These are phyloP conservation scores for Elaeagnus macrophylla DNA, from an alignment of 306 rosid species.

Conservation along the genomic window DNA sequence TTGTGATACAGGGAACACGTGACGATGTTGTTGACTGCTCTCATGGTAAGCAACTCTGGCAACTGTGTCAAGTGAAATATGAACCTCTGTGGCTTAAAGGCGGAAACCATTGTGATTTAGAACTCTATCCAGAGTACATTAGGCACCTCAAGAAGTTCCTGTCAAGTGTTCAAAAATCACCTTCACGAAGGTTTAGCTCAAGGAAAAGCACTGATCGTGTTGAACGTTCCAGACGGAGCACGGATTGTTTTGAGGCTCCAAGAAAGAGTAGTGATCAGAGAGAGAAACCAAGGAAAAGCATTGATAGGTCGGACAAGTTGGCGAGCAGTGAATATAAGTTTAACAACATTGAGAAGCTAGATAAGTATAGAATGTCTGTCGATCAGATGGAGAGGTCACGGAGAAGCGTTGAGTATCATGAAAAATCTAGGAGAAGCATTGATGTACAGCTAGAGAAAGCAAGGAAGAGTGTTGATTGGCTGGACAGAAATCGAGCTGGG, in stretches of 20 bases:
- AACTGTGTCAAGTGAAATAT: slow-evolving; percentile 74
- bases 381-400: slow-evolving; percentile 70
- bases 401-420: slow-evolving; percentile 66
- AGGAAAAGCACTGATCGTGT: slow-evolving; percentile 54
- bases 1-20: slow-evolving; percentile 60
- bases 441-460: slow-evolving; percentile 72
- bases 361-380: slow-evolving; percentile 40
- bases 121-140: slow-evolving; percentile 63
- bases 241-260: slow-evolving; percentile 52
- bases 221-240: slow-evolving; percentile 52
- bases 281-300: slow-evolving; percentile 70
- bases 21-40: slow-evolving; percentile 88
- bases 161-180: slow-evolving; percentile 44
- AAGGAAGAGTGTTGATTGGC: slow-evolving; percentile 78
- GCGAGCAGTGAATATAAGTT: slow-evolving; percentile 49
- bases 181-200: slow-evolving; percentile 37
- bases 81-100: slow-evolving; percentile 88
- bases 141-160: slow-evolving; percentile 65
- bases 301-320: slow-evolving; percentile 48
- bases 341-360: slow-evolving; percentile 44
- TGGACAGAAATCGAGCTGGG: slow-evolving; percentile 66
- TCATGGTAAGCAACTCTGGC: slow-evolving; percentile 84
- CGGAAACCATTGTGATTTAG: slow-evolving; percentile 86
- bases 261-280: slow-evolving; percentile 69
- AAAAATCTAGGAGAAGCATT: slow-evolving; percentile 62